phyloP scores from a whole-genome alignment of 2,329 filamentous ascomycete species.

The Xylariaceae sp. region DNA sequence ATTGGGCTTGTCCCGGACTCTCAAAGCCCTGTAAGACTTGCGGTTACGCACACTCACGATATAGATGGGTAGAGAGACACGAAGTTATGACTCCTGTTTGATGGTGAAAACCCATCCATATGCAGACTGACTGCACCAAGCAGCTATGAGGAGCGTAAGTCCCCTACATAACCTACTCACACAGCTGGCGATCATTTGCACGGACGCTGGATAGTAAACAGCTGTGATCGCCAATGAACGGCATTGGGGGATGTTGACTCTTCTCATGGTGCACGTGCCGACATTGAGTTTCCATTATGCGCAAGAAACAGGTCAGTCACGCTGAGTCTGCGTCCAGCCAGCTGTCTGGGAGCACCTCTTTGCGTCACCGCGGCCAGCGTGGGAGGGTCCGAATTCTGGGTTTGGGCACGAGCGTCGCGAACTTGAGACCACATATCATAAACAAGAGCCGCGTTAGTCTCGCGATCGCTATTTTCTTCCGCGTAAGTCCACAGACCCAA shows the following conservation, averaged over 20 bases:
- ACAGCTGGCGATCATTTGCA: not conserved
- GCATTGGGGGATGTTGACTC: not conserved
- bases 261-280: not conserved
- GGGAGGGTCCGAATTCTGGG: slow-evolving; percentile 9
- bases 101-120: not conserved
- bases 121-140: not conserved
- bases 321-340: slow-evolving; percentile 21
- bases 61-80: not conserved
- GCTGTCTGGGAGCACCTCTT: slow-evolving; percentile 10
- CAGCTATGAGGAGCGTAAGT: not conserved
- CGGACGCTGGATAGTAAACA: no score
- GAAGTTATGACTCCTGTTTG: not conserved
- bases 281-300: slow-evolving; percentile 3
- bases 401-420: slow-evolving; percentile 18
- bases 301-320: slow-evolving; percentile 23
- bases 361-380: slow-evolving; percentile 1
- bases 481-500: slow-evolving; percentile 28
- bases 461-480: slow-evolving; percentile 24
- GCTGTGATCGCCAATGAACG: not conserved
- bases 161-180: not conserved
- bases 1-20: not conserved
- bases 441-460: slow-evolving; percentile 25
- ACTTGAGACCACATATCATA: slow-evolving; percentile 28
- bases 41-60: not conserved
- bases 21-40: not conserved